phyloP scores from a whole-genome alignment of 208 protist species.

The Trypanosoma grayi region DNA sequence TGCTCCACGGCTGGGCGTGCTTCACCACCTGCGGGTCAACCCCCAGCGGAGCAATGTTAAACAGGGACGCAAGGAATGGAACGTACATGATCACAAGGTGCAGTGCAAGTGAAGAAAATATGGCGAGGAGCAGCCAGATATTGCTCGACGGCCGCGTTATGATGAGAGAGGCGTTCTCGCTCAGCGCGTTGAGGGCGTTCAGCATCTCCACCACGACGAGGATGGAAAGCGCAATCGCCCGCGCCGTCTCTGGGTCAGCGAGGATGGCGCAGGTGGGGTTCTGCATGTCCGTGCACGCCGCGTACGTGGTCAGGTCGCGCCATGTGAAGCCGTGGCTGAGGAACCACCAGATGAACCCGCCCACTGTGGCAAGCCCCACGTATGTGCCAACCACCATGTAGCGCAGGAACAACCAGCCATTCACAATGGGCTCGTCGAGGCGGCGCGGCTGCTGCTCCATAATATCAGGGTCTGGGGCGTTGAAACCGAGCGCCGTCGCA shows the following conservation, averaged over 20 bases:
- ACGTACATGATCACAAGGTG: constrained; percentile 93
- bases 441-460: constrained; percentile 89
- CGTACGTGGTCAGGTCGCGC: constrained; percentile 53
- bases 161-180: constrained; percentile 90
- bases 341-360: constrained; percentile 85
- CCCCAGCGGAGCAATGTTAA: constrained; percentile 82
- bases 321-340: constrained; percentile 73
- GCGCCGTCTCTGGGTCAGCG: constrained; percentile 62
- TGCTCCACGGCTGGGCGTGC: constrained; percentile 52
- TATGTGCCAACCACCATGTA: constrained; percentile 85
- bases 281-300: constrained; percentile 50
- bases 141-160: constrained; percentile 66
- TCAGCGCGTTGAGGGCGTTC: constrained; percentile 94
- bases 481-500: constrained; percentile 95
- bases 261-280: constrained; percentile 51
- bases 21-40: constrained; percentile 48
- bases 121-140: constrained; percentile 80
- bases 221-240: constrained; percentile 90
- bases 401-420: constrained; percentile 77
- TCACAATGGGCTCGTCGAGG: constrained; percentile 87
- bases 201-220: constrained; percentile 96
- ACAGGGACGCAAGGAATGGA: constrained; percentile 83
- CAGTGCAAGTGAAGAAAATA: constrained; percentile 78
- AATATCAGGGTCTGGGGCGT: constrained; percentile 80
- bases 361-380: constrained; percentile 81